Percentiles rank a stretch among this genome's conserved stretches.
Conservation (phyloP, 805 yeast species). For the Saccharomycopsis selenospora region DNA sequence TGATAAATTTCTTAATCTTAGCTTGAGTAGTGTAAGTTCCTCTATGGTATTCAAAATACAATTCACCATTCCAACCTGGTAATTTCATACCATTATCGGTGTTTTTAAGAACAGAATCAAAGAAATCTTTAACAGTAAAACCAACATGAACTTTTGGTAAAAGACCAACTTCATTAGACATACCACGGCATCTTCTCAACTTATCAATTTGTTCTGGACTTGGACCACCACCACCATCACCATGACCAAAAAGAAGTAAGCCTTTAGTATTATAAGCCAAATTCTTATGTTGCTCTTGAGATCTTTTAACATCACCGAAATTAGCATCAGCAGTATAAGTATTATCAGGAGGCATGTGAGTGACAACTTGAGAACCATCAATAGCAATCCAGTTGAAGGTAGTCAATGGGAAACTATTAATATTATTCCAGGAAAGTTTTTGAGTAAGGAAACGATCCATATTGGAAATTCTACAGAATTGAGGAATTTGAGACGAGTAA, state of each 20-base stretch:
- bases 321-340: conserved; percentile 92
- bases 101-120: conserved; percentile 50
- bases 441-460: conserved; percentile 84
- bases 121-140: conserved; percentile 70
- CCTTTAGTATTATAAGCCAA: conserved; percentile 75
- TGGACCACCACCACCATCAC: conserved; percentile 99
- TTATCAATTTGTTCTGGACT: conserved; percentile 89
- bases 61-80: conserved; percentile 90
- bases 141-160: conserved; percentile 82
- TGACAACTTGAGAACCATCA: conserved; percentile 87
- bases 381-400: conserved; percentile 95
- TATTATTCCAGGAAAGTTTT: conserved; percentile 93
- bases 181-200: conserved; percentile 83
- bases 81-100: conserved; percentile 61
- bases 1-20: conserved; percentile 69
- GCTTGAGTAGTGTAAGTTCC: conserved; percentile 97
- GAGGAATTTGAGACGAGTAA: conserved; percentile 92
- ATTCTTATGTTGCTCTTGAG: conserved; percentile 76
- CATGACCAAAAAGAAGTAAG: conserved; percentile 78
- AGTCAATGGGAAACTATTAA: conserved; percentile 80
- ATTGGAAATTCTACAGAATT: conserved; percentile 80
- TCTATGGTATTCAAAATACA: conserved; percentile 90
- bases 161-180: conserved; percentile 70
- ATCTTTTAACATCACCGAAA: conserved; percentile 85
- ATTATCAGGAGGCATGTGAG: conserved; percentile 97